A percentile compares a stretch with the other conserved stretches of the same genome.
These are phyloP conservation scores for Tylopilus felleus DNA, from an alignment of 768 basidiomycete species.

Conservation along the genomic window DNA sequence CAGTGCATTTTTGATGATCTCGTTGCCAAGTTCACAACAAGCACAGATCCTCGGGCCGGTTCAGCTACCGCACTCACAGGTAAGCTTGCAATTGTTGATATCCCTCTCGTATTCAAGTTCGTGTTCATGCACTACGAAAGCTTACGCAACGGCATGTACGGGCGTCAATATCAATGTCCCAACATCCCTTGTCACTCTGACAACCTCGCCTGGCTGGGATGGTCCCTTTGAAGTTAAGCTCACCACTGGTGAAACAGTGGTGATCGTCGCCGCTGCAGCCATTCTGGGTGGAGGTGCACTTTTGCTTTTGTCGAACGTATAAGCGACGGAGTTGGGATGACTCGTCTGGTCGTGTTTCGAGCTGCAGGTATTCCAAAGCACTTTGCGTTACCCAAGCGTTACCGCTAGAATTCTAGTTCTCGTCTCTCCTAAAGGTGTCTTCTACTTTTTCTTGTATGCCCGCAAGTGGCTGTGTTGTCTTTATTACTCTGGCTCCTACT, in stretches of 20 bases:
- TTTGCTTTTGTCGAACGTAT: conserved; percentile 54
- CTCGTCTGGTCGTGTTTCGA: neutral
- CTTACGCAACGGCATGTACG: conserved; percentile 51
- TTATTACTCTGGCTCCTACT: neutral
- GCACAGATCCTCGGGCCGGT: conserved; percentile 54
- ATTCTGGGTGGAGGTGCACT: conserved; percentile 50
- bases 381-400: too few species aligned
- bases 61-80: conserved; percentile 57
- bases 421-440: neutral
- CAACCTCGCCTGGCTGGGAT: conserved; percentile 53
- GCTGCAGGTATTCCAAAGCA: neutral
- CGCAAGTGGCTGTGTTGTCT: conserved; percentile 15
- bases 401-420: neutral
- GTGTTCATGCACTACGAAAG: conserved; percentile 32
- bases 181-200: conserved; percentile 39
- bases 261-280: conserved; percentile 42
- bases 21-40: conserved; percentile 45
- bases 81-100: conserved; percentile 27
- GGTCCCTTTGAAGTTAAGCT: conserved; percentile 54
- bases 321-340: neutral
- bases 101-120: conserved; percentile 4
- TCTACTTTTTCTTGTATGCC: neutral
- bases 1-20: conserved; percentile 64
- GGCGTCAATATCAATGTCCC: conserved; percentile 38
- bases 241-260: conserved; percentile 39